Evolutionary conservation across 1,284 basidiomycete genomes (phyloP), one percentile per base, ranked within the genome.

Genomic region (Puccinia novopanici): DNA sequence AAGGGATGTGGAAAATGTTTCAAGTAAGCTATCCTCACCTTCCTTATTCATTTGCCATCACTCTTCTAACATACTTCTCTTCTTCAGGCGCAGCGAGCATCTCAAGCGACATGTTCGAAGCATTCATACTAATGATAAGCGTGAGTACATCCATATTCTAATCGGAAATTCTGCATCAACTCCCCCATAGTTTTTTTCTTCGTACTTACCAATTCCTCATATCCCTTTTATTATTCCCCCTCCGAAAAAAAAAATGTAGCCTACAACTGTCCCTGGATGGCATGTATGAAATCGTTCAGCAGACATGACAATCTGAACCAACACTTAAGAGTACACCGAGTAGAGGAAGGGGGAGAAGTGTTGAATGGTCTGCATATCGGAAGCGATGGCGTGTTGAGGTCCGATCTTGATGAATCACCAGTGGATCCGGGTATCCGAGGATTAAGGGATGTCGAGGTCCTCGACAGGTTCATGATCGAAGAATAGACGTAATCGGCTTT

Each of bases 51-150:
- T 37, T n/a, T 48, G 15, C 22, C 34, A 34, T 34, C 34, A 34
- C 22, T 54, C 24, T 57, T 27, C 59, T 37, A 4, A 12, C 37
- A n/a, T 34, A 19, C 27, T 67, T 40, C 10, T 30, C 40, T 54
- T 40, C 37, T 45, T 17, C 59, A 78, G 75, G 42, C 52, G 92
- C 40, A 90, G 91, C 27, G 92, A 93, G 86, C 92, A 93, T 86
- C 86, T 93, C 82, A 92, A 92, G 87, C 86, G 92, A 54, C 92
- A 93, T 86, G 89, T 92, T 37, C 85, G 91, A 83, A 90, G 90
- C 83, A 92, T 93, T 75, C 92, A 93, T 85, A 92, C 92, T 0
- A 89, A 92, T 84, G 91, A 92, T 85, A 92, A 92, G 86, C 92
- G 92, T 92, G 50, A 81, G 86, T 86, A 89, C 24, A 50, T 17